Base-by-base conservation (phyloP, 768 basidiomycete genomes). In the Hericium rajendrae region DNA sequence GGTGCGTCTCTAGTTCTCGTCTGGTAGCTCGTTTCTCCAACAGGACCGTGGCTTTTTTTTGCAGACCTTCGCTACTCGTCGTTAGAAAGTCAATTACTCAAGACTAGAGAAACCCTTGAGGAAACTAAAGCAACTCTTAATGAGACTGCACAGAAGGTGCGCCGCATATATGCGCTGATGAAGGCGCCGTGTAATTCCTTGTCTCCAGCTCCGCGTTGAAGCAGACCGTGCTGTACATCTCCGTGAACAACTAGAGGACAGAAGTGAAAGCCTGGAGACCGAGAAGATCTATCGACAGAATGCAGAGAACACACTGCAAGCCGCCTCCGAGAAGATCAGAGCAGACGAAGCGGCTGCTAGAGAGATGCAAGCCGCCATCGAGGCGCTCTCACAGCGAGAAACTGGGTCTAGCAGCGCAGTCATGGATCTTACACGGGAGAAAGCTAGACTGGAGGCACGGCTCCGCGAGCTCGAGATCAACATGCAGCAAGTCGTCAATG, bases 391-490 rank as follows among this genome's bases (percentile, higher is more conserved):
- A 22, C 51, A 53, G 28, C 48, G 49, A 32, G 60, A 61, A 32
- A 52, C 54, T 11, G 37, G 48, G 15, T 56, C 60, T 15, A 61
- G 50, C 12, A 18, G 54, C 1, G 48, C 22, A 16, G 39, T 63
- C 41, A 55, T 56, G 3, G 74, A 49, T 58, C 67, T 85, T 41
- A 76, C 81, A 65, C 74, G 73, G 56, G 86, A 88, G 60, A 88
- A 86, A 61, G 59, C 64, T 38, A 75, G 68, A 5, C 76, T 85
- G 22, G 83, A 86, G 60, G 70, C 71, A 38, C 80, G 83, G 24
- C 72, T 85, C 38, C 76, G 75, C 53, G 84, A 87, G 66, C 74
- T 87, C 51, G 77, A 86, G 64, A 70, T 62, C 50, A 60, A 75
- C 41, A 61, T 73, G 56, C 59, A 74, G 59, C 74, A 75, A 38